Evolutionary conservation across 1,284 basidiomycete species (phyloP).

Genomic region (Microstroma glucosiphilum): DNA sequence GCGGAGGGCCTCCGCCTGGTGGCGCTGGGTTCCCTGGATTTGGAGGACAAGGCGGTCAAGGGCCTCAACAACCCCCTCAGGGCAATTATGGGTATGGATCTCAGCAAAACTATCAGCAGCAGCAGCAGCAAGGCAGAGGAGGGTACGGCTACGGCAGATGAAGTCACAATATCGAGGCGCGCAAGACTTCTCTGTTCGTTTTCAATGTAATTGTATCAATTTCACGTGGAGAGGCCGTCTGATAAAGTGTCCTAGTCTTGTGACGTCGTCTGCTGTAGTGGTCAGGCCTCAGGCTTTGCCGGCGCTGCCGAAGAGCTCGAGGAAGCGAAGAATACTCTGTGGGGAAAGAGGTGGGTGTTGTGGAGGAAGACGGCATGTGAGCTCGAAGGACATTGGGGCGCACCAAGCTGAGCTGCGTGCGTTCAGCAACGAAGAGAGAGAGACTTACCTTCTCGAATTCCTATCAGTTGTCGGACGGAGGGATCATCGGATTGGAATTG

Average conservation of each 20-base stretch:
- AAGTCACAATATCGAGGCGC: not conserved
- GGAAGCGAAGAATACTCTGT: slow-evolving; percentile 19
- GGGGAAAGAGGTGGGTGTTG: not conserved
- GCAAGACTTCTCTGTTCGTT: no score
- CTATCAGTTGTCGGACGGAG: not conserved
- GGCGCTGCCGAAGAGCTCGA: slow-evolving; percentile 19
- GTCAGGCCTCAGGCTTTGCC: slow-evolving; percentile 8
- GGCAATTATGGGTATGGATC: not conserved
- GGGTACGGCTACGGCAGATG: not conserved
- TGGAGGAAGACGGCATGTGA: no score
- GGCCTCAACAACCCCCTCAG: not conserved
- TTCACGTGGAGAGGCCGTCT: no score
- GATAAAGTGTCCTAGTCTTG: no score
- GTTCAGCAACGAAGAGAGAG: no score
- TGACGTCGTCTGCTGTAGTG: no score
- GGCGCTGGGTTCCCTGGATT: not conserved
- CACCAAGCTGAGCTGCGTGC: no score
- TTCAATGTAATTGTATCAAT: no score
- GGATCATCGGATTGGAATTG: not conserved
- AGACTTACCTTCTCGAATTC: no score
- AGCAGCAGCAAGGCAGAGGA: slow-evolving; percentile 1
- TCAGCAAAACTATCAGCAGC: not conserved
- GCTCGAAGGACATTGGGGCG: no score
- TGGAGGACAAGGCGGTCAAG: not conserved
- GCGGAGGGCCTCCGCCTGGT: not conserved